Evolutionary conservation across 108 stramenopile genomes (phyloP).

Genomic region (Cylindrotheca fusiformis): DNA sequence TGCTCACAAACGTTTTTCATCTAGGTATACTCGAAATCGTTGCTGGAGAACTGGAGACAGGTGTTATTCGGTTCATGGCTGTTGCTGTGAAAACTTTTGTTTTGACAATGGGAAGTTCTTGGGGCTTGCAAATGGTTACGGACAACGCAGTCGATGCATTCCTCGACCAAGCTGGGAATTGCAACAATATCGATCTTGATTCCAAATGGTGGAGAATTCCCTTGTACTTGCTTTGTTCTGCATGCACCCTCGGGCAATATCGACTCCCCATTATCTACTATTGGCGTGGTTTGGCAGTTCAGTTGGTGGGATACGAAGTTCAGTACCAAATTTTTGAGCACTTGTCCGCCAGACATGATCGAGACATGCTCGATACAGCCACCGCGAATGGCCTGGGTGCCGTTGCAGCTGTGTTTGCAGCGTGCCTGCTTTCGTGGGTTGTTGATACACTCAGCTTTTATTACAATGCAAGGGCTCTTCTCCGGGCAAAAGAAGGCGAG

Average conservation of each 20-base stretch:
- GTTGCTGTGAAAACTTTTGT: conserved; percentile 57
- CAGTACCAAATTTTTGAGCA: conserved; percentile 26
- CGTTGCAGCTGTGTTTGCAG: conserved; percentile 26
- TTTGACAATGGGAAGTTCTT: conserved; percentile 28
- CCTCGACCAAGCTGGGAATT: conserved; percentile 14
- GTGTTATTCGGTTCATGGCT: conserved; percentile 49
- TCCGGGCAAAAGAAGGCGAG: not conserved
- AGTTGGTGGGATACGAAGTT: conserved; percentile 50
- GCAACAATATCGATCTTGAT: conserved; percentile 22
- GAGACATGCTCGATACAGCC: conserved; percentile 36
- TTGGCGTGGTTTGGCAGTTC: conserved; percentile 41
- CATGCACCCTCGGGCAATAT: conserved; percentile 42
- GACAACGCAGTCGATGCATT: conserved; percentile 15
- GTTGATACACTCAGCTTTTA: conserved; percentile 17
- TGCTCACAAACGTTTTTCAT: no score
- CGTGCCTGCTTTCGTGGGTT: conserved; percentile 18
- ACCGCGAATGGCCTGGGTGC: conserved; percentile 34
- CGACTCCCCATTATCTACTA: conserved; percentile 45
- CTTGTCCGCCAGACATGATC: conserved; percentile 9
- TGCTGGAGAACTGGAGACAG: conserved; percentile 47
- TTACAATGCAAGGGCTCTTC: conserved; percentile 21
- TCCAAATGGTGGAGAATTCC: conserved; percentile 48
- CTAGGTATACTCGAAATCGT: conserved; percentile 47
- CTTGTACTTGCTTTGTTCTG: conserved; percentile 35
- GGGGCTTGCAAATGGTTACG: conserved; percentile 30